Evolutionary conservation across 2,329 filamentous ascomycete species (phyloP).

Genomic region (Cordyceps fumosorosea): DNA sequence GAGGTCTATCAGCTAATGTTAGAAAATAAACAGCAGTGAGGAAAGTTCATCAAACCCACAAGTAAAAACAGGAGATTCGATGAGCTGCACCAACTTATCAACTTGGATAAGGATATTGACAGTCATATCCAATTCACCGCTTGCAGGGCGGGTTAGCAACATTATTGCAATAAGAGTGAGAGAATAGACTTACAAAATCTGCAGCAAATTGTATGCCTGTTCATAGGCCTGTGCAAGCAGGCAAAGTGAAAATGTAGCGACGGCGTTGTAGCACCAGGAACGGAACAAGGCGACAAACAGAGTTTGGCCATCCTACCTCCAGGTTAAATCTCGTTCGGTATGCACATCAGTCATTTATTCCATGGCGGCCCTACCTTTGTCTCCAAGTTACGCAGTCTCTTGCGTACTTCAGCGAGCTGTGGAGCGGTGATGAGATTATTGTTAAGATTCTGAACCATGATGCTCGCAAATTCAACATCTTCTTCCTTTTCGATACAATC

Average conservation of each 20-base stretch:
- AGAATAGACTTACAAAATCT: slow-evolving; percentile 70
- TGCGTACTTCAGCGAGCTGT: slow-evolving; percentile 83
- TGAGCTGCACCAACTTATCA: slow-evolving; percentile 92
- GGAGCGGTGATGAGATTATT: slow-evolving; percentile 98
- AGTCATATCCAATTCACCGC: slow-evolving; percentile 95
- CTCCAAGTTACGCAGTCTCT: slow-evolving; percentile 83
- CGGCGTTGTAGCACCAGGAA: slow-evolving; percentile 97
- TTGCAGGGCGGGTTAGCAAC: slow-evolving; percentile 27
- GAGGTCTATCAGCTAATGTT: slow-evolving; percentile 55
- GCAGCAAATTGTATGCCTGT: slow-evolving; percentile 90
- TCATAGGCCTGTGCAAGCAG: slow-evolving; percentile 95
- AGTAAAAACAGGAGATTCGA: slow-evolving; percentile 96
- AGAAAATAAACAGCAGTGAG: background rate
- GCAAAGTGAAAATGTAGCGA: slow-evolving; percentile 94
- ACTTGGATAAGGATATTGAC: slow-evolving; percentile 98
- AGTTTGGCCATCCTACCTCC: slow-evolving; percentile 72
- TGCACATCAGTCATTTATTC: background rate
- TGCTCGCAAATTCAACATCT: slow-evolving; percentile 96
- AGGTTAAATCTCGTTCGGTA: background rate
- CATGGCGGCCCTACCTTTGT: slow-evolving; percentile 52
- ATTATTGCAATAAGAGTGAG: background rate
- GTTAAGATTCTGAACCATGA: slow-evolving; percentile 99
- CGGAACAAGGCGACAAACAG: slow-evolving; percentile 93
- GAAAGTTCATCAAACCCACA: slow-evolving; percentile 49
- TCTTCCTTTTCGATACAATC: slow-evolving; percentile 97